Evolutionary conservation across 2,329 filamentous ascomycete species (phyloP).

Genomic region (Pleurostoma richardsiae): DNA sequence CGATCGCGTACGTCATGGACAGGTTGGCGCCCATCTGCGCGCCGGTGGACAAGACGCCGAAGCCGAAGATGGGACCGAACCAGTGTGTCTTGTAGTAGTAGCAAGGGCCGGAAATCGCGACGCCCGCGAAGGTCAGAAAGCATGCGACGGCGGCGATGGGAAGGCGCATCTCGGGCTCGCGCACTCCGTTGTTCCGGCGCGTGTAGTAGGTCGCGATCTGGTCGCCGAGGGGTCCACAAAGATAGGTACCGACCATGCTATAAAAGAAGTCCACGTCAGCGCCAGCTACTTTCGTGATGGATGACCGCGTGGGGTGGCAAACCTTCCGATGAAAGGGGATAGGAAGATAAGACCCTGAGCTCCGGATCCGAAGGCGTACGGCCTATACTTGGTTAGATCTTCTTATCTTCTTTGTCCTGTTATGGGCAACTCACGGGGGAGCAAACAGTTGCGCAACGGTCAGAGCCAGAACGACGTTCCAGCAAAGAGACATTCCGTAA

Average conservation of each 20-base stretch:
- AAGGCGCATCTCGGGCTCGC: conserved; percentile 56
- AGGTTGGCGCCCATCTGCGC: conserved; percentile 13
- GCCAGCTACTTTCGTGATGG: too few relatives aligned
- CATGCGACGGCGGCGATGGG: conserved; percentile 46
- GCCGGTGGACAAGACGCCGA: conserved; percentile 12
- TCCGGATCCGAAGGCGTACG: background rate
- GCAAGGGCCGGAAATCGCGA: conserved; percentile 41
- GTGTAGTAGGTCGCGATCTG: conserved; percentile 44
- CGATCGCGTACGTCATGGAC: conserved; percentile 13
- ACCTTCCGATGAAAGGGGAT: background rate
- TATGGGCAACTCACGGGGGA: background rate
- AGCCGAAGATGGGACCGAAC: conserved; percentile 50
- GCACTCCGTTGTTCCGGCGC: conserved; percentile 45
- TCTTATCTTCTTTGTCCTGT: background rate
- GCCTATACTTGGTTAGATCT: background rate
- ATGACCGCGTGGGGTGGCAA: background rate
- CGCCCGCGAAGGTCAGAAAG: conserved; percentile 39
- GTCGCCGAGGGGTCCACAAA: conserved; percentile 43
- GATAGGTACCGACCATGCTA: conserved; percentile 35
- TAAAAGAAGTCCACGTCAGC: background rate
- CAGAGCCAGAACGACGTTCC: background rate
- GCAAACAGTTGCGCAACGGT: background rate
- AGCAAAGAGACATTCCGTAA: background rate
- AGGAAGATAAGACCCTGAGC: background rate
- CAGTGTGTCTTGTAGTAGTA: conserved; percentile 41